These are phyloP conservation scores for Venturiaceae sp. DNA, from an alignment of 2,329 filamentous ascomycete species.

Conservation along the genomic window DNA sequence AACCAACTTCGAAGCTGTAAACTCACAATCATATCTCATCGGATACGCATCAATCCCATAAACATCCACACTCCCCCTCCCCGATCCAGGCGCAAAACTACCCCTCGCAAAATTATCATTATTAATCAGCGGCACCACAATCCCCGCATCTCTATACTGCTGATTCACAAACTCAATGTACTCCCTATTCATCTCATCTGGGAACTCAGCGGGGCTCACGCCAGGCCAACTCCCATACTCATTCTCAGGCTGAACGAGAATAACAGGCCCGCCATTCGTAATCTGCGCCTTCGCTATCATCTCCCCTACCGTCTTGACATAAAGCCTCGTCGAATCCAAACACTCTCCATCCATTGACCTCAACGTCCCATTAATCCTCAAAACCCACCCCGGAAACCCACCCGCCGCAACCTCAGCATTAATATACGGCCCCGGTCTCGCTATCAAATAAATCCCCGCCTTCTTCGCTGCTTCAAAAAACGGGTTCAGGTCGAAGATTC, in stretches of 20 bases:
- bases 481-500: slow-evolving; percentile 10
- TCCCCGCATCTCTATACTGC: slow-evolving; percentile 55
- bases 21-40: slow-evolving; percentile 35
- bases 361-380: not conserved
- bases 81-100: slow-evolving; percentile 53
- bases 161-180: slow-evolving; percentile 65
- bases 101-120: slow-evolving; percentile 58
- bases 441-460: slow-evolving; percentile 18
- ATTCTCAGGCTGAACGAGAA: slow-evolving; percentile 73
- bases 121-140: slow-evolving; percentile 64
- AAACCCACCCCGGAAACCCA: slow-evolving; percentile 8
- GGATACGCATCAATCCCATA: slow-evolving; percentile 36
- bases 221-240: slow-evolving; percentile 65
- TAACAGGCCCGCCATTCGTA: slow-evolving; percentile 70
- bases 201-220: slow-evolving; percentile 21
- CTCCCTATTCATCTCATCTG: not conserved
- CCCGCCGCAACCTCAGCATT: slow-evolving; percentile 9
- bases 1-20: too few relatives aligned
- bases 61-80: slow-evolving; percentile 46
- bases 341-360: not conserved
- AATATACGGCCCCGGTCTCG: slow-evolving; percentile 18
- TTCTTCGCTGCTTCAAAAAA: slow-evolving; percentile 19
- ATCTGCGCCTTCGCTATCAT: slow-evolving; percentile 70
- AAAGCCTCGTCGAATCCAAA: slow-evolving; percentile 20
- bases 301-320: slow-evolving; percentile 50